Base-by-base conservation (phyloP, 768 basidiomycete genomes). In the Scleroderma bovista region DNA sequence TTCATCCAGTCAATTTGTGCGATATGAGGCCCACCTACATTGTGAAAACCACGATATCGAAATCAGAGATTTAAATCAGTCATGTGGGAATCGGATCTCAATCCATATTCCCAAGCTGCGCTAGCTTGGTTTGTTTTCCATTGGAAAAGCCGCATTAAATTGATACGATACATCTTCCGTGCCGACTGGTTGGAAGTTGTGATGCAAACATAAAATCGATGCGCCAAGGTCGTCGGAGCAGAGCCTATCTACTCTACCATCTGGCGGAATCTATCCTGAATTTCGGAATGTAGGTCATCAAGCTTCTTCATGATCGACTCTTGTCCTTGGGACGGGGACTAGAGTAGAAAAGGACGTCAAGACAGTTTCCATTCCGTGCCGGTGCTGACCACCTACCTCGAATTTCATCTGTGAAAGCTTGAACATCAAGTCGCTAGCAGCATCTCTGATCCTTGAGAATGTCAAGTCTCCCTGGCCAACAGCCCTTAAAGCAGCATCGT, bases 331-430 rank as follows among this genome's bases (percentile, higher is more conserved):
- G 92, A 90, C 16, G 96, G 96, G 20, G 87, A 88, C 89, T 94
- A 60, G 17, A 56, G 47, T 43, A 38, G 32, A 59, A 26, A 29
- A 29, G 8, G 40, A 53, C 8, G 34, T 66, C 17, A 64, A 46
- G 2, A 8, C n/a, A 23, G 32, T 29, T n/a, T 20, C 56, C 16
- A 33, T 15, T 26, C 23, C 15, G 43, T 23, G 32, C 23, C 40
- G 39, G 41, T 44, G 23, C 26, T 29, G 29, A 31, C 11, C 20
- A 57, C 81, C 44, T 60, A 92, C 93, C 84, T 96, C 93, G 64
- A 96, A 97, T 68, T 97, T 98, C 93, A 95, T 94, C 69, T 98
- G 94, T 41, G 93, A 95, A n/a, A 99, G 81, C 69, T 93, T 92
- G 76, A 86, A 98, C 80, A 93, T 88, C 53, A 96, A 70, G 61